phyloP scores from a whole-genome alignment of 371 early-diverging fungal species.

The Mortierella sp. region DNA sequence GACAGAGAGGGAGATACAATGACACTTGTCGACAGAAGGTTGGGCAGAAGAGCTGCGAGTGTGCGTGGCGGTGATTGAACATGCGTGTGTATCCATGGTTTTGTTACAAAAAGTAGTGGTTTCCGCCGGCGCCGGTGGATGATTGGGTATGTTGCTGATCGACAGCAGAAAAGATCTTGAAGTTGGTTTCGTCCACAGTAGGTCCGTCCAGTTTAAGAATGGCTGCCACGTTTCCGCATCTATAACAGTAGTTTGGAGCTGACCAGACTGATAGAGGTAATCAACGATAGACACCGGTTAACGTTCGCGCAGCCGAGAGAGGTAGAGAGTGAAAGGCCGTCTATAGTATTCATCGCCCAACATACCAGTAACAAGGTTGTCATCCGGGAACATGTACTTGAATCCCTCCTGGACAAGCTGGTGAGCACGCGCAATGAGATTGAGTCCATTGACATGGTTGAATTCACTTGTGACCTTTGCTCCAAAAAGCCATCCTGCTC shows the following conservation, averaged over 20 bases:
- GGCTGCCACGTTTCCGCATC: constrained; percentile 99
- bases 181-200: constrained; percentile 83
- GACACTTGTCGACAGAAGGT: neutral
- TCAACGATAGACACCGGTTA: too few species aligned
- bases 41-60: neutral
- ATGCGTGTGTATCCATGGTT: constrained; percentile 6
- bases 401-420: constrained; percentile 97
- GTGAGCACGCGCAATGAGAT: constrained; percentile 96
- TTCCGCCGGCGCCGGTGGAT: constrained; percentile 54
- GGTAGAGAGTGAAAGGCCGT: too few species aligned
- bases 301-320: too few species aligned
- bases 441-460: constrained; percentile 95
- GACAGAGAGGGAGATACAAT: too few species aligned
- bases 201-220: constrained; percentile 96
- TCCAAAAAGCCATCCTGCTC: constrained; percentile 99
- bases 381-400: constrained; percentile 97
- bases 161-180: constrained; percentile 96
- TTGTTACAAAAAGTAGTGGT: constrained; percentile 58
- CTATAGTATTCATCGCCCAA: neutral
- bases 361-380: constrained; percentile 92
- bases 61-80: neutral
- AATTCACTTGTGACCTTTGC: constrained; percentile 97
- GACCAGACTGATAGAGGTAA: constrained; percentile 84
- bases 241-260: constrained; percentile 99
- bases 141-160: constrained; percentile 84